Conservation (phyloP, 2,329 filamentous ascomycete species). For the Hypoxylon sp. region DNA sequence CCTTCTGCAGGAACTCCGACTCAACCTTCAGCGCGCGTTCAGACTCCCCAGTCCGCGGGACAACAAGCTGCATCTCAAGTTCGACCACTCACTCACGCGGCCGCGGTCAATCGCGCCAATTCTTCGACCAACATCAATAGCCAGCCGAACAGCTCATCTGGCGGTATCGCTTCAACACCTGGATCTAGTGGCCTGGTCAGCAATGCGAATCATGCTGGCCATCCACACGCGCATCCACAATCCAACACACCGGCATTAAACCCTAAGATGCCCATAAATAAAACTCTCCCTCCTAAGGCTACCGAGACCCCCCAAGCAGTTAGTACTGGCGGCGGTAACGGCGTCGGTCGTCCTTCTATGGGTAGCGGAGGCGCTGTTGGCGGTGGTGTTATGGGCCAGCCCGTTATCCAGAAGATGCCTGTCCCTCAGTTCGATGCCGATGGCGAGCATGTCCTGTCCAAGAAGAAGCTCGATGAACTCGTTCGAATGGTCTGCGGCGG, state of each 20-base stretch:
- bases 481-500: slow-evolving; percentile 93
- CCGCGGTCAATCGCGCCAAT: slow-evolving; percentile 54
- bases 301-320: slow-evolving; percentile 81
- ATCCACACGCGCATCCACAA: slow-evolving; percentile 65
- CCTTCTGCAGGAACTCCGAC: slow-evolving; percentile 64
- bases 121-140: slow-evolving; percentile 49
- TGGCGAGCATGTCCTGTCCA: slow-evolving; percentile 93
- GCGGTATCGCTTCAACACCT: slow-evolving; percentile 47
- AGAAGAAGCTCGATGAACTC: slow-evolving; percentile 96
- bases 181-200: slow-evolving; percentile 45
- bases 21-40: slow-evolving; percentile 63
- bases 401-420: slow-evolving; percentile 84
- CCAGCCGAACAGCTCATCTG: slow-evolving; percentile 51
- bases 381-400: slow-evolving; percentile 85
- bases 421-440: slow-evolving; percentile 91
- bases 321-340: slow-evolving; percentile 72
- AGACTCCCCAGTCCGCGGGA: slow-evolving; percentile 62
- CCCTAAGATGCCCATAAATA: slow-evolving; percentile 84
- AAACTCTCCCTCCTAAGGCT: slow-evolving; percentile 78
- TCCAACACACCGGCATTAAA: slow-evolving; percentile 61
- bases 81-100: slow-evolving; percentile 51
- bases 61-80: slow-evolving; percentile 47
- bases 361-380: slow-evolving; percentile 83
- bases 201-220: slow-evolving; percentile 56
- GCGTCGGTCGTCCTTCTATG: slow-evolving; percentile 83